Conservation (phyloP, 768 basidiomycete genomes). For the Tylopilus subfusipes region DNA sequence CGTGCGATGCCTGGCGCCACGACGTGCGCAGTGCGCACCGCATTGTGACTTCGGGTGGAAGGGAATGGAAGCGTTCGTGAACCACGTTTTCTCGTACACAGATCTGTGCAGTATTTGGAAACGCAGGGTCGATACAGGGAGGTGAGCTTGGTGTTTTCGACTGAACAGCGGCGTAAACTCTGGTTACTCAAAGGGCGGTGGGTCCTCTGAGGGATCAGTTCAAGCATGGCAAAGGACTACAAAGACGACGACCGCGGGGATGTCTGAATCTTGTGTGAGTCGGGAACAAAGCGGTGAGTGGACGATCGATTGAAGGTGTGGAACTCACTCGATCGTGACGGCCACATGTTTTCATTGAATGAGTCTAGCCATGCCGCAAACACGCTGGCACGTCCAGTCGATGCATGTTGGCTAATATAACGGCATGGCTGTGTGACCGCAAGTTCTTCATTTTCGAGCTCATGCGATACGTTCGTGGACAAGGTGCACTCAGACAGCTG, state of each 20-base stretch:
- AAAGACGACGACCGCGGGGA: constrained; percentile 1
- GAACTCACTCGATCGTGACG: neutral
- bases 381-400: constrained; percentile 14
- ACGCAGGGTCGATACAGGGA: constrained; percentile 3
- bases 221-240: too few relatives aligned
- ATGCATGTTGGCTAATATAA: neutral
- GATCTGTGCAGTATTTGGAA: neutral
- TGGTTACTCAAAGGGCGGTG: neutral
- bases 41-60: constrained; percentile 9
- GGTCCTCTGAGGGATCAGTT: neutral
- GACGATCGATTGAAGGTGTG: neutral
- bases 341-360: neutral
- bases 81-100: neutral
- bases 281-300: neutral
- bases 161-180: neutral
- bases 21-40: constrained; percentile 11
- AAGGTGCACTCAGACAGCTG: too few relatives aligned
- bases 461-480: too few relatives aligned
- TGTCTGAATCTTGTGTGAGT: neutral
- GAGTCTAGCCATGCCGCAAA: constrained; percentile 15
- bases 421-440: constrained; percentile 5
- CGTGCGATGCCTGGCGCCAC: neutral
- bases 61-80: constrained; percentile 19
- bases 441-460: neutral
- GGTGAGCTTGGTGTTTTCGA: neutral